Evolutionary conservation across 805 yeast genomes (phyloP).

Genomic region (Maudiozyma turicensis): DNA sequence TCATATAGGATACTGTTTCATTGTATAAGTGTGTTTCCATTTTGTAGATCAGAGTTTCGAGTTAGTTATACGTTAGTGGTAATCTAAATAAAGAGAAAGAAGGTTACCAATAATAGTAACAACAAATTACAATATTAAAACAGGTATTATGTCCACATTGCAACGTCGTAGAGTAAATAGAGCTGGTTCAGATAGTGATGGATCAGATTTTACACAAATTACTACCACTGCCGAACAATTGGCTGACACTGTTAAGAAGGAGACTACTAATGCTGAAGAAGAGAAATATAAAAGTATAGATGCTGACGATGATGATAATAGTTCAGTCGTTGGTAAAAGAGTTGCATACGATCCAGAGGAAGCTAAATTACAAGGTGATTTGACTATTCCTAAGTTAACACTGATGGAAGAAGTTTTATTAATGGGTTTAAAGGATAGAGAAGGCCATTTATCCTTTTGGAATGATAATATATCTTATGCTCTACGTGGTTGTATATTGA

Average conservation of each 20-base stretch:
- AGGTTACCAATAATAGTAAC: not conserved
- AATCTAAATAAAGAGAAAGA: not conserved
- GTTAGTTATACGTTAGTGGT: too few relatives aligned
- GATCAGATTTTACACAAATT: not conserved
- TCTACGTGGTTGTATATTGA: conserved; percentile 82
- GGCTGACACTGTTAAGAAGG: conserved; percentile 5
- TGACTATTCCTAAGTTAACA: conserved; percentile 65
- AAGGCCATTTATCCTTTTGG: conserved; percentile 96
- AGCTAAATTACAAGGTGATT: conserved; percentile 30
- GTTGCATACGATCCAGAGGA: conserved; percentile 74
- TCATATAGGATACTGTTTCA: too few relatives aligned
- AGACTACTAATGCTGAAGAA: conserved; percentile 6
- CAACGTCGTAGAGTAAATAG: conserved; percentile 69
- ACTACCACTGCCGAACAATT: not conserved
- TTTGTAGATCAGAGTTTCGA: too few relatives aligned
- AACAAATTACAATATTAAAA: not conserved
- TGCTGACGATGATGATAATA: conserved; percentile 13
- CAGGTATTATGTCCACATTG: conserved; percentile 40
- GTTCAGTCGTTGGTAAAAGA: conserved; percentile 36
- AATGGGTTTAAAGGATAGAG: conserved; percentile 89
- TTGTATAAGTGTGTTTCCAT: too few relatives aligned
- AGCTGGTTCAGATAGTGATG: conserved; percentile 17
- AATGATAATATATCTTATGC: conserved; percentile 96
- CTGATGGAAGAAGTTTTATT: conserved; percentile 93
- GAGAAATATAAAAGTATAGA: conserved; percentile 3